Evolutionary conservation across 2,329 filamentous ascomycete genomes (phyloP), one percentile per base, ranked within the genome.

Genomic region (Claviceps sp.): DNA sequence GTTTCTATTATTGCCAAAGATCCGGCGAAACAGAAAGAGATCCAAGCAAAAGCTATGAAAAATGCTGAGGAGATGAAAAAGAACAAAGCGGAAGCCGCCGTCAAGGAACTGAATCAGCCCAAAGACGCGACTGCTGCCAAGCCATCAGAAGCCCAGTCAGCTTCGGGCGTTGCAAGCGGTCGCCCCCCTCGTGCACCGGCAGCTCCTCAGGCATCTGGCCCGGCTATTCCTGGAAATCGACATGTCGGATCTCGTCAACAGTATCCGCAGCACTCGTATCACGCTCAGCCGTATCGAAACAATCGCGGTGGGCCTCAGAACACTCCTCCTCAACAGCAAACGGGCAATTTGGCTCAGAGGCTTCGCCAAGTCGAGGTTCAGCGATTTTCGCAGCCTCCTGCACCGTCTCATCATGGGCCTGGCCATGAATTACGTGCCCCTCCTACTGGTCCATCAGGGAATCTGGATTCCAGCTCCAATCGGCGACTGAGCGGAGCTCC

Each of bases 1-100:
- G 89, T 98, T 30, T 85, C 88, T 1, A 98, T 98, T 58, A 85
- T 98, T 55, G 91, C 93, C 54, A 98, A 97, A 66, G 93, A 98
- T 64, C 89, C 89, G n/a, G 78, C 74, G 46, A 98, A 96, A 71
- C 93, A 97, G 68, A 83, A 89, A 62, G 82, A 90, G 63, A 97
- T 98, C 56, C 85, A 95, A 62, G 85, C 89, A 60, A 94, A 90
- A 67, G 89, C 89, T 1, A 81, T 87, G 55, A 80, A 82, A 62
- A 85, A 91, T 58, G 83, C 82, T 2, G 82, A 88, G 56, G 79
- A 82, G 56, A 68, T 78, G 50, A 69, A 71, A 4, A 76, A 81
- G 59, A 72, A 78, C 51, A 82, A 82, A 62, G 62, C 72, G 17
- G 73, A 73, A 49, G 57, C 67, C 24, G 61, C 68, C 17, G 64